Evolutionary conservation across 768 basidiomycete species (phyloP), one percentile per base, ranked within the genome.

Genomic region (Boletus patriciae): DNA sequence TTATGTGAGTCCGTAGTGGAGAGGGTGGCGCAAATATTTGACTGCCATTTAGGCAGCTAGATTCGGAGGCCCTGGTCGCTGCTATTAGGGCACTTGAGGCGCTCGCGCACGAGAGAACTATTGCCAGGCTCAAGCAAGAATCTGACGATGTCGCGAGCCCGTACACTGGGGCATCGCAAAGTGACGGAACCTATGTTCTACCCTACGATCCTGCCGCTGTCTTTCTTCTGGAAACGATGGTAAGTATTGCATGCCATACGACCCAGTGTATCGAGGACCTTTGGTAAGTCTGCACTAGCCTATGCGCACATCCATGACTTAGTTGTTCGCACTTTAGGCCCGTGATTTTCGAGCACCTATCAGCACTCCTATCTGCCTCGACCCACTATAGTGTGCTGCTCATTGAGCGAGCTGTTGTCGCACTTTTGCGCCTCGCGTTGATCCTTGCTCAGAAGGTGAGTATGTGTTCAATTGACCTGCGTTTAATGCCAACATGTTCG

Each of bases 181-280:
- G 74, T 66, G 81, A 81, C 29, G 76, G 70, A 6, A 66, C 74
- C 3, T 81, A 78, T 51, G 81, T 87, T 49, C 74, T 96, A 10
- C 85, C 95, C 11, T 99, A 98, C 64, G 97, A 99, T 69, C 94
- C 97, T 12, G 92, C 94, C 4, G 92, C 94, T 9, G 87, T 97
- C 1, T 96, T 98, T 74, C 84, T 98, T 37, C 73, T 98, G 58
- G 97, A 99, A 72, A 91, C 85, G 48, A 96, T 98, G 88, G 86
- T 93, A 61, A 96, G 93, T 71, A 85, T 98, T 40, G 81, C 89
- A 2, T 86, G 83, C 60, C 85, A 92, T 56, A 83, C 88, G 2
- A 82, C 87, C 9, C 82, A 86, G 57, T 81, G 87, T 62, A 87
- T 98, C 27, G 88, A 88, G 54, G 94, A 98, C 44, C 81, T 92